Evolutionary conservation across 768 basidiomycete species (phyloP), one percentile per base, ranked within the genome.

Genomic region (Heimioporus sp.): DNA sequence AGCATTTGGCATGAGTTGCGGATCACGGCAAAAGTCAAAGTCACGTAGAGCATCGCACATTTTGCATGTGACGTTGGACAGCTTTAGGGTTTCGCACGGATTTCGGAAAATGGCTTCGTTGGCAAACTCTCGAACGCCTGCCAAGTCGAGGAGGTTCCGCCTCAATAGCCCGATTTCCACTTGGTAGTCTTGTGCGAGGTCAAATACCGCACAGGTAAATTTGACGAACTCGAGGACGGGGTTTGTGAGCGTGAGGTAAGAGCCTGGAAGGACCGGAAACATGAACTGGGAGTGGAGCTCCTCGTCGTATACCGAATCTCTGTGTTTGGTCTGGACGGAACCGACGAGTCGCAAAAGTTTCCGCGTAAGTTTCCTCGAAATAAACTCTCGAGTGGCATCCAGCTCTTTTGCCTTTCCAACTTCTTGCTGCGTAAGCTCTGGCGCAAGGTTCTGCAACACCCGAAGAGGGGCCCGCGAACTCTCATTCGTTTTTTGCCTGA

Each of bases 11-110:
- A 92, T 75, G 37, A 97, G 77, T 52, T 92, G 89, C 11, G 84
- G 79, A 70, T 98, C 96, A 15, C 96, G 83, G 66, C 96, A 98
- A 63, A 99, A 90, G 68, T 99, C 97, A 62, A 99, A 90, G 66
- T 96, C 93, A 3, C 89, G 82, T 53, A 94, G 77, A 13, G 76
- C 72, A 66, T 93, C 94, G 71, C 91, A 98, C 61, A 86, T 81
- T 38, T 81, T 83, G 66, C 96, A 98, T 30, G 95, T 90, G 35
- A 98, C 87, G 65, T 90, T 90, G 40, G 85, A 75, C 24, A 98
- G 69, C 59, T 88, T 87, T 49, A 96, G 78, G 10, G 90, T 83
- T 65, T 92, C 87, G 72, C 94, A 98, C 0, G 95, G 95, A 65
- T 97, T 97, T 48, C 83, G 82, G 77, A 95, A 99, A 2, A 78